Percentiles rank a stretch among this genome's conserved stretches.
Conservation (phyloP, 192 early-diverging fungal species). For the Podila verticillata region DNA sequence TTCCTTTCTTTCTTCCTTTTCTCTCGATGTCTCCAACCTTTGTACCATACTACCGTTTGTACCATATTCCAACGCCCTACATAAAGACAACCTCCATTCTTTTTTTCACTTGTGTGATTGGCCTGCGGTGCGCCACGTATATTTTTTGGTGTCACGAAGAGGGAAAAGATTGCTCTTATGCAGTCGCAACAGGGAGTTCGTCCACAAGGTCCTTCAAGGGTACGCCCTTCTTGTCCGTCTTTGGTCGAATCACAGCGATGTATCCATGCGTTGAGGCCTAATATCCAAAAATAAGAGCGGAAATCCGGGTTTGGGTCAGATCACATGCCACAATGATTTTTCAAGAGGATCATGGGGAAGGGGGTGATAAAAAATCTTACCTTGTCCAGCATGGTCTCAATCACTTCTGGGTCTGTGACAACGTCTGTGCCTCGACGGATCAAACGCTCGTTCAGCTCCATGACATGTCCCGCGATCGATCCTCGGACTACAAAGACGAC, state of each 20-base stretch:
- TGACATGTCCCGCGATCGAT: conserved; percentile 32
- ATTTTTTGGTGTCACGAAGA: background rate
- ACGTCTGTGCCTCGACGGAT: conserved; percentile 1
- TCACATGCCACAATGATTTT: background rate
- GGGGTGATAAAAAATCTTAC: conserved; percentile 7
- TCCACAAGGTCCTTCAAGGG: conserved; percentile 22
- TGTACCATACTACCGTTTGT: background rate
- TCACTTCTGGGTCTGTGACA: conserved; percentile 23
- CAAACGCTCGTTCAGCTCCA: conserved; percentile 39
- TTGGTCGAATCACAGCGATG: conserved; percentile 44
- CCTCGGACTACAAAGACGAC: conserved; percentile 40
- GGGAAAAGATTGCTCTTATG: background rate
- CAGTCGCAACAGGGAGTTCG: background rate
- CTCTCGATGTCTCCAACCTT: background rate
- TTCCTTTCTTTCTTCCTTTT: background rate
- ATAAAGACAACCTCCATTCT: too few relatives aligned
- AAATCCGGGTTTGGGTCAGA: background rate
- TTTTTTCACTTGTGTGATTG: too few relatives aligned
- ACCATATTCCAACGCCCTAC: background rate
- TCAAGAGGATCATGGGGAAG: background rate
- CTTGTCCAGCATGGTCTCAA: conserved; percentile 35
- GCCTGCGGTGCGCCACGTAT: background rate
- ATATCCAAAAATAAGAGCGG: background rate
- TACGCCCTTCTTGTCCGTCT: conserved; percentile 33
- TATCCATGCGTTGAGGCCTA: conserved; percentile 49